A percentile compares a stretch with the other conserved stretches of the same genome.
phyloP scores from a whole-genome alignment of 768 basidiomycete species.

The Macrolepiota dolichaula region DNA sequence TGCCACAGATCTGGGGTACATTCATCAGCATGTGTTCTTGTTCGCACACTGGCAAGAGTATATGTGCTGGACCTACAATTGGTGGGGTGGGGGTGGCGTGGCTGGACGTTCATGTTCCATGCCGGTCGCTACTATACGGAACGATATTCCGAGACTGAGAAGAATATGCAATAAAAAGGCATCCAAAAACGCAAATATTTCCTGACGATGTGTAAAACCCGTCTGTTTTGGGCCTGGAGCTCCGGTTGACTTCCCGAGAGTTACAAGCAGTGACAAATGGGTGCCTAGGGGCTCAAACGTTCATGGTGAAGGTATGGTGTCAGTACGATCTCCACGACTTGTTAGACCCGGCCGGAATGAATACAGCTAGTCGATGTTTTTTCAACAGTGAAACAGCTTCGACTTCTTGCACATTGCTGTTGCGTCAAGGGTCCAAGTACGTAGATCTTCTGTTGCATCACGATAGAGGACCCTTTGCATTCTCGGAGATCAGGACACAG shows the following conservation, averaged over 20 bases:
- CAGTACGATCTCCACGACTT: neutral
- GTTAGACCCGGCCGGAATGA: slow-evolving; percentile 5
- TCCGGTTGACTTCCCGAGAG: neutral
- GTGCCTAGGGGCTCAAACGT: neutral
- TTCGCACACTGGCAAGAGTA: no score
- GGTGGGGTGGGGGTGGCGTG: no score
- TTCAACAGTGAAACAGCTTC: neutral
- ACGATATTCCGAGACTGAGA: neutral
- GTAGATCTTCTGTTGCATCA: neutral
- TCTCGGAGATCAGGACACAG: neutral
- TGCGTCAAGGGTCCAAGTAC: neutral
- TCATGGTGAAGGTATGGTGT: neutral
- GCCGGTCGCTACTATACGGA: neutral
- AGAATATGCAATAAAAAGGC: neutral
- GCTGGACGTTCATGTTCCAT: no score
- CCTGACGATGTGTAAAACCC: neutral
- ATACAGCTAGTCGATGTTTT: neutral
- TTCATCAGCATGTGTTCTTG: no score
- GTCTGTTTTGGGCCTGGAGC: neutral
- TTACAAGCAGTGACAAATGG: neutral
- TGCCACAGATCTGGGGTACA: no score
- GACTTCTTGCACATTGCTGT: neutral
- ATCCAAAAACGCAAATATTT: neutral
- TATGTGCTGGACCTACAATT: no score
- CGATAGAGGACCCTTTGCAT: neutral